These are phyloP conservation scores for Neurospora tetraspora DNA, from an alignment of 495 filamentous ascomycete species.

Conservation along the genomic window DNA sequence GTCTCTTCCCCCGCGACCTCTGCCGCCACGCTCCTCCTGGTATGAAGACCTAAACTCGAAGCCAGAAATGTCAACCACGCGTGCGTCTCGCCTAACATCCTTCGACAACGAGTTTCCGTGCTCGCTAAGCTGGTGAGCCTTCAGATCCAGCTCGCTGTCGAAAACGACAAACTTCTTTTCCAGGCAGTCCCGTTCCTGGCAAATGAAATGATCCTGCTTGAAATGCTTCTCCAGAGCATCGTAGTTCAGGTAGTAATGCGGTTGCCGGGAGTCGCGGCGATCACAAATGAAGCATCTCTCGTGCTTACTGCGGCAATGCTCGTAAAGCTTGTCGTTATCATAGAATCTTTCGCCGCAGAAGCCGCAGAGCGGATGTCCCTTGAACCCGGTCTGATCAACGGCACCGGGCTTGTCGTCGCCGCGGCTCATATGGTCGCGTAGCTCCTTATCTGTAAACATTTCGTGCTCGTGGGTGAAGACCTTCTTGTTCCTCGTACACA, in stretches of 20 bases:
- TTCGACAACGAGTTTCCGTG: conserved; percentile 37
- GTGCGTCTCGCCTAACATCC: conserved; percentile 72
- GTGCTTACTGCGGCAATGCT: conserved; percentile 84
- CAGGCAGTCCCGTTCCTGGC: conserved; percentile 72
- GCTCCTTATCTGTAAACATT: conserved; percentile 72
- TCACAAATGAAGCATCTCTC: conserved; percentile 96
- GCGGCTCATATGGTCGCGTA: conserved; percentile 77
- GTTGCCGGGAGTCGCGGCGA: conserved; percentile 51
- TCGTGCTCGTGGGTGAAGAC: conserved; percentile 98
- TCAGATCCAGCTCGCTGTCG: conserved; percentile 84
- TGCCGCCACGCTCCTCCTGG: conserved; percentile 51
- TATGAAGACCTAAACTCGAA: conserved; percentile 74
- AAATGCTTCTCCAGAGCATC: conserved; percentile 77
- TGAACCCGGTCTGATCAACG: conserved; percentile 89
- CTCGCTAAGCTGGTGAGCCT: conserved; percentile 37
- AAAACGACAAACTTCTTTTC: conserved; percentile 99
- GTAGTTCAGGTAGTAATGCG: conserved; percentile 86
- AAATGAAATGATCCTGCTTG: conserved; percentile 76
- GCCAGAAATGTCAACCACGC: conserved; percentile 73
- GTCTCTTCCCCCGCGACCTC: conserved; percentile 24
- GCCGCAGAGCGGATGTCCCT: conserved; percentile 86
- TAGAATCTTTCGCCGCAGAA: conserved; percentile 93
- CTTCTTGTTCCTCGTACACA: conserved; percentile 92
- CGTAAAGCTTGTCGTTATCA: conserved; percentile 87
- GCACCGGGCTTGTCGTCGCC: conserved; percentile 90